phyloP scores from a whole-genome alignment of 768 basidiomycete genomes.

The Auriculariales sp. region DNA sequence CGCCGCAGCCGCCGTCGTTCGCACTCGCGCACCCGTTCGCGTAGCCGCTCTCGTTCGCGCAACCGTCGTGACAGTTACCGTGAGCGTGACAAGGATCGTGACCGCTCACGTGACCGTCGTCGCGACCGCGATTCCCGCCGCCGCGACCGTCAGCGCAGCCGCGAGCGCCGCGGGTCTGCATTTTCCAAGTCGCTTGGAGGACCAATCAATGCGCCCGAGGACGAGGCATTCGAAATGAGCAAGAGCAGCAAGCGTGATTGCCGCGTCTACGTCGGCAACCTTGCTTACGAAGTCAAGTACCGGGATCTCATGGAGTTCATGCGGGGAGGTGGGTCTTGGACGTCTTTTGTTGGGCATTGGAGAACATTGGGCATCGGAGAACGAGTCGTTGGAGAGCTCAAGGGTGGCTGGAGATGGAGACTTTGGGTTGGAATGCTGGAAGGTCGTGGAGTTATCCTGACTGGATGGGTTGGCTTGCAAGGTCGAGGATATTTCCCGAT shows the following conservation, averaged over 20 bases:
- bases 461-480: too few relatives aligned
- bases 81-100: conserved; percentile 9
- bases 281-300: conserved; percentile 98
- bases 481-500: conserved; percentile 15
- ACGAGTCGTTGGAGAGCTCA: conserved; percentile 5
- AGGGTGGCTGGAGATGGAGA: conserved; percentile 16
- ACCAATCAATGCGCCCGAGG: conserved; percentile 79
- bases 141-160: conserved; percentile 23
- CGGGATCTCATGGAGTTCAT: conserved; percentile 99
- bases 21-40: conserved; percentile 42
- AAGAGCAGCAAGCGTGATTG: conserved; percentile 97
- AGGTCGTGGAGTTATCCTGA: conserved; percentile 2
- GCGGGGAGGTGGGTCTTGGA: conserved; percentile 98
- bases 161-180: conserved; percentile 27
- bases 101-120: conserved; percentile 49
- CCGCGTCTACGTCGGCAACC: conserved; percentile 95
- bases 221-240: conserved; percentile 90
- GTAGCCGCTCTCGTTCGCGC: conserved; percentile 30
- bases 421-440: conserved; percentile 15
- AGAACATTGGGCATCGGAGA: conserved; percentile 15
- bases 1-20: conserved; percentile 27
- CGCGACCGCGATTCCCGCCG: conserved; percentile 34
- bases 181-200: conserved; percentile 74
- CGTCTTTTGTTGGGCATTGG: conserved; percentile 22
- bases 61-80: conserved; percentile 24